Evolutionary conservation across 1,284 basidiomycete species (phyloP).

Genomic region (Cutaneotrichosporon cyanovorans): DNA sequence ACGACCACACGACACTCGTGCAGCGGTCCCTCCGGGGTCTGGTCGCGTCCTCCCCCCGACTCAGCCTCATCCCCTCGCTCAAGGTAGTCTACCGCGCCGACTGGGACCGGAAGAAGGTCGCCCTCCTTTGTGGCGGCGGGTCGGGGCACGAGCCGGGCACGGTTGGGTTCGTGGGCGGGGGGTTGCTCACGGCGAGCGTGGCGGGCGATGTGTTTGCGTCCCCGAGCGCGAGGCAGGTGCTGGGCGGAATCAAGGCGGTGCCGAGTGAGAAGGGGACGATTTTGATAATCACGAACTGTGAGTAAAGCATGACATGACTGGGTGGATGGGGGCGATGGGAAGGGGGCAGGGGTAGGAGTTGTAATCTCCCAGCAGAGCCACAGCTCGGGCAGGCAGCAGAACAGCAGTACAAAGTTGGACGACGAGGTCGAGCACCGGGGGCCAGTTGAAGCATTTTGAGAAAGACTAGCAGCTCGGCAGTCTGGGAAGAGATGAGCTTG

Average conservation of each 20-base stretch:
- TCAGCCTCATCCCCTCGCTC: slow-evolving; percentile 42
- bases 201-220: slow-evolving; percentile 51
- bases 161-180: slow-evolving; percentile 44
- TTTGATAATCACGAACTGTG: slow-evolving; percentile 48
- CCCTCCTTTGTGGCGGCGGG: slow-evolving; percentile 48
- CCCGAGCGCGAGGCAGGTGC: slow-evolving; percentile 49
- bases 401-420: too few relatives aligned
- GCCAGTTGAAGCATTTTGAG: too few relatives aligned
- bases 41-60: slow-evolving; percentile 41
- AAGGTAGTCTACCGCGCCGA: slow-evolving; percentile 44
- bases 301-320: slow-evolving; percentile 29
- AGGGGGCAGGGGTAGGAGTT: too few relatives aligned
- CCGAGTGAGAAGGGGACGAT: slow-evolving; percentile 45
- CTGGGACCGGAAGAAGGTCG: slow-evolving; percentile 45
- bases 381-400: too few relatives aligned
- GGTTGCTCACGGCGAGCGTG: slow-evolving; percentile 46
- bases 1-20: slow-evolving; percentile 45
- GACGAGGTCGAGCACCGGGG: too few relatives aligned
- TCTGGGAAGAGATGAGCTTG: too few relatives aligned
- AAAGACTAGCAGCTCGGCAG: too few relatives aligned
- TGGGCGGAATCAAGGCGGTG: slow-evolving; percentile 46
- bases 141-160: slow-evolving; percentile 48
- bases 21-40: slow-evolving; percentile 41
- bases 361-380: too few relatives aligned
- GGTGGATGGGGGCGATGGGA: too few relatives aligned